Conservation (phyloP, 2,329 filamentous ascomycete genomes). For the Fusarium lyarnte region DNA sequence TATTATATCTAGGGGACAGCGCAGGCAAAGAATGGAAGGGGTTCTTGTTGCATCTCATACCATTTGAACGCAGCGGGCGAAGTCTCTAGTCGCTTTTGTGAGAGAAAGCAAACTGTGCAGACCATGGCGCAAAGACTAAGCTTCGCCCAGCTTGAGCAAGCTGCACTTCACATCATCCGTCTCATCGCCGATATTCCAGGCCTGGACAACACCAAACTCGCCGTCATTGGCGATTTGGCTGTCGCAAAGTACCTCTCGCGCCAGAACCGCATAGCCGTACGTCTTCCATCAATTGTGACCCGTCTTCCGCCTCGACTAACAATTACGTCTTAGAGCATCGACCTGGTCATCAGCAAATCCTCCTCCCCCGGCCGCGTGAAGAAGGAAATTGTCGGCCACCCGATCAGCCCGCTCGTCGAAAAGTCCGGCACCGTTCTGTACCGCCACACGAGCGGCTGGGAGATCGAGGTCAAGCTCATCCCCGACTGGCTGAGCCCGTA, state of each 20-base stretch:
- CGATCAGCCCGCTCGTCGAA: slow-evolving; percentile 43
- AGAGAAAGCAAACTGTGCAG: slow-evolving; percentile 18
- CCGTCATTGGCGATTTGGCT: slow-evolving; percentile 42
- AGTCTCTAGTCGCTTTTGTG: slow-evolving; percentile 31
- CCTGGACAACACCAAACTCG: slow-evolving; percentile 43
- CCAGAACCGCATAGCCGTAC: slow-evolving; percentile 28
- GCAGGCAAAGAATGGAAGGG: neutral
- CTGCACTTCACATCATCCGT: slow-evolving; percentile 90
- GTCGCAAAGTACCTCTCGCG: slow-evolving; percentile 42
- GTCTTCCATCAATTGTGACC: neutral
- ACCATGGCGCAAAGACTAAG: slow-evolving; percentile 39
- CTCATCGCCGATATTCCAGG: slow-evolving; percentile 67
- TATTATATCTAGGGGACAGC: slow-evolving; percentile 23
- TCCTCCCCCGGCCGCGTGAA: slow-evolving; percentile 44
- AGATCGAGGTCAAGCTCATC: slow-evolving; percentile 44
- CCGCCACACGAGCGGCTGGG: slow-evolving; percentile 40
- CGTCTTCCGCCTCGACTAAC: neutral
- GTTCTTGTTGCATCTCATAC: neutral
- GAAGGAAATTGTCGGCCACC: slow-evolving; percentile 44
- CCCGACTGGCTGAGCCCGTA: slow-evolving; percentile 46
- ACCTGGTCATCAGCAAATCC: slow-evolving; percentile 44
- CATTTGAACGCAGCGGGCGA: slow-evolving; percentile 21
- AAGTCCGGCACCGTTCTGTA: slow-evolving; percentile 41
- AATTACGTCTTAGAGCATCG: slow-evolving; percentile 37
- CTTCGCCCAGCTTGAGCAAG: slow-evolving; percentile 66